Percentiles rank a stretch among this genome's conserved stretches.
These are phyloP conservation scores for Rhynchospora breviuscula DNA, from an alignment of 176 grass and related monocot genomes.

Conservation along the genomic window DNA sequence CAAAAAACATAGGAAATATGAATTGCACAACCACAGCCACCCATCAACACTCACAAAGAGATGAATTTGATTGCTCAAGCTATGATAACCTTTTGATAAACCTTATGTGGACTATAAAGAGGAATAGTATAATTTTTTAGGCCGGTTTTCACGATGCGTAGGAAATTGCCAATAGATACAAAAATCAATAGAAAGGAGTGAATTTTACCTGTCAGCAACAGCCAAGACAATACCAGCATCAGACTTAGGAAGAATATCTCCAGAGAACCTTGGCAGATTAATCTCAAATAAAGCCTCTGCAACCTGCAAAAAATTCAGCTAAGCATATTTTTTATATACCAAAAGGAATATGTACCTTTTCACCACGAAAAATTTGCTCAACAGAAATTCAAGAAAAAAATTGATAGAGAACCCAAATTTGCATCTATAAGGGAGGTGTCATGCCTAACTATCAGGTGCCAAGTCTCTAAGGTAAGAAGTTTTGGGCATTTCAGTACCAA, in stretches of 20 bases:
- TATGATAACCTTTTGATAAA: not conserved
- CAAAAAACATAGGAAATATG: not conserved
- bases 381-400: constrained; percentile 9
- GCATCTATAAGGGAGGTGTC: not conserved
- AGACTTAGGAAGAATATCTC: constrained; percentile 82
- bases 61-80: not conserved
- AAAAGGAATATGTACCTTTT: not conserved
- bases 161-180: not conserved
- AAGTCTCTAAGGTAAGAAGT: too few relatives aligned
- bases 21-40: not conserved
- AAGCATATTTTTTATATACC: not conserved
- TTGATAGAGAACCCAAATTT: not conserved
- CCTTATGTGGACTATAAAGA: not conserved
- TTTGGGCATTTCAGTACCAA: not conserved
- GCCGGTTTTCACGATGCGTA: not conserved
- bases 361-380: not conserved
- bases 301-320: constrained; percentile 54
- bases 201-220: constrained; percentile 66
- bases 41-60: not conserved
- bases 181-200: not conserved
- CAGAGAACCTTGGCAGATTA: constrained; percentile 80
- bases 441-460: not conserved
- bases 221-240: constrained; percentile 82
- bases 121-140: not conserved
- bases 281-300: constrained; percentile 93